Conservation (phyloP, 2,329 filamentous ascomycete genomes). For the Stachybotrys elegans region DNA sequence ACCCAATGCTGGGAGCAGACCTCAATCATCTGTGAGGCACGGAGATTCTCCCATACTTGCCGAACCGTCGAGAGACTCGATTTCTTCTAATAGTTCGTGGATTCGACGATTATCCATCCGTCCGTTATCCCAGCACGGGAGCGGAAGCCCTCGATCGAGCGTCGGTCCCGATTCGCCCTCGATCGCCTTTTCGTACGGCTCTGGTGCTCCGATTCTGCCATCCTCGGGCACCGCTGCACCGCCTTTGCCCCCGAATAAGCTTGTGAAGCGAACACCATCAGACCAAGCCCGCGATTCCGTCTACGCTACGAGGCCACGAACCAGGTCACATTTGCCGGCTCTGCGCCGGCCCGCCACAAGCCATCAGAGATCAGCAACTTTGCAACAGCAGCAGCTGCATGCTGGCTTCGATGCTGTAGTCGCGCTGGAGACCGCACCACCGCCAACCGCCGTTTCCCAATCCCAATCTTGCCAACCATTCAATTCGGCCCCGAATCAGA, state of each 20-base stretch:
- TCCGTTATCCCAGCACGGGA: conserved; percentile 60
- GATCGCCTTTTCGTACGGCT: conserved; percentile 60
- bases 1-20: conserved; percentile 31
- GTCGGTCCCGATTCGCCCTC: conserved; percentile 62
- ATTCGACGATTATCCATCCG: conserved; percentile 65
- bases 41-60: conserved; percentile 31
- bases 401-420: conserved; percentile 17
- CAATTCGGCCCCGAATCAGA: conserved; percentile 19
- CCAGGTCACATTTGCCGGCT: conserved; percentile 58
- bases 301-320: conserved; percentile 38
- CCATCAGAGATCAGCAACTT: conserved; percentile 68
- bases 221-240: conserved; percentile 29
- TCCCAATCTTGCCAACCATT: conserved; percentile 23
- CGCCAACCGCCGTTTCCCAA: conserved; percentile 27
- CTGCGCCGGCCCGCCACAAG: conserved; percentile 73
- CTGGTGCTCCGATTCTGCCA: conserved; percentile 58
- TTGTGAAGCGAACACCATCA: conserved; percentile 68
- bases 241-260: conserved; percentile 63
- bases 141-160: conserved; percentile 60
- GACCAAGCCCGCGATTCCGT: conserved; percentile 40
- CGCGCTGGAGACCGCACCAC: no score
- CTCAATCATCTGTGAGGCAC: conserved; percentile 37
- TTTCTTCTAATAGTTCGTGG: conserved; percentile 64
- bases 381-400: conserved; percentile 48
- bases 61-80: conserved; percentile 49